Evolutionary conservation across 495 filamentous ascomycete genomes (phyloP).

Genomic region (Lichenothelia convexa): DNA sequence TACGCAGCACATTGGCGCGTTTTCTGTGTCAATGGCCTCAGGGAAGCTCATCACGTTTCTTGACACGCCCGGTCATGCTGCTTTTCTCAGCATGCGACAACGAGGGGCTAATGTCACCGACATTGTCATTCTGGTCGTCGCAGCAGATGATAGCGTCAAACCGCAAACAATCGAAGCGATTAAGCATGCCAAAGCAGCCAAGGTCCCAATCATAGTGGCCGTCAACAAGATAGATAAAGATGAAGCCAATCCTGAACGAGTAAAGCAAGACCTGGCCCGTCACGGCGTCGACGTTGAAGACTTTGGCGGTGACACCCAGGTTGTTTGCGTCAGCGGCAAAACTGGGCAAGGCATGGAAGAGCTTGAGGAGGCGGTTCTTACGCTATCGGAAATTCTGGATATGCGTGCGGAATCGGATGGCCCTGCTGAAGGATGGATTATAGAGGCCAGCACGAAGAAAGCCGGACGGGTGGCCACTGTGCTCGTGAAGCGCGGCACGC

Average conservation of each 20-base stretch:
- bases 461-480: slow-evolving; percentile 78
- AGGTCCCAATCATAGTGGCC: slow-evolving; percentile 93
- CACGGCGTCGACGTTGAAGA: slow-evolving; percentile 87
- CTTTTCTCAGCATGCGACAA: slow-evolving; percentile 89
- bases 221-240: slow-evolving; percentile 94
- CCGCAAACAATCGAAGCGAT: slow-evolving; percentile 95
- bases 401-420: slow-evolving; percentile 64
- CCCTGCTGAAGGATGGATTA: slow-evolving; percentile 76
- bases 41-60: slow-evolving; percentile 89
- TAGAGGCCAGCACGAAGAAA: slow-evolving; percentile 81
- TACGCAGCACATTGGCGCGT: slow-evolving; percentile 98
- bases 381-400: slow-evolving; percentile 75
- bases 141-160: slow-evolving; percentile 93
- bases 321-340: slow-evolving; percentile 78
- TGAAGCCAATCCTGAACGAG: slow-evolving; percentile 54
- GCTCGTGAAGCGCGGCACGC: slow-evolving; percentile 70
- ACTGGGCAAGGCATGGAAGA: slow-evolving; percentile 84
- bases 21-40: slow-evolving; percentile 65
- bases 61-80: slow-evolving; percentile 91
- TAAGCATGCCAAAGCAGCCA: slow-evolving; percentile 77
- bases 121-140: slow-evolving; percentile 90
- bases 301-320: slow-evolving; percentile 85
- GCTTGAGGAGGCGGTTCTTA: slow-evolving; percentile 73
- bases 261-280: slow-evolving; percentile 73
- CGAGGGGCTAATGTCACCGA: slow-evolving; percentile 92